Evolutionary conservation across 306 rosid species (phyloP).

Genomic region (Quercus rubra): DNA sequence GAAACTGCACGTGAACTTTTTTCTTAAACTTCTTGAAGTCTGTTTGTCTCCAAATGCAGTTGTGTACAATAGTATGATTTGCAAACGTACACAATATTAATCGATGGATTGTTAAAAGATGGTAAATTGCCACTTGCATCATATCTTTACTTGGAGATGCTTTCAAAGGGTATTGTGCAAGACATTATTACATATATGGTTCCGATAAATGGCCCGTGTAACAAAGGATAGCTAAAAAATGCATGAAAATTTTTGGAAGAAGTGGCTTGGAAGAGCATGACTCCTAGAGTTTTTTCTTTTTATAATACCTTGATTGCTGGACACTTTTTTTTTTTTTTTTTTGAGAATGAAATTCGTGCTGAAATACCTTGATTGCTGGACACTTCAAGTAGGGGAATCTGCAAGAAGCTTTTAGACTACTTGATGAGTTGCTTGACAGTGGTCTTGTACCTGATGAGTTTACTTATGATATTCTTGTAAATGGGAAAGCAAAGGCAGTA

Average conservation of each 20-base stretch:
- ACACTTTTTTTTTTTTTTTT: too few species aligned
- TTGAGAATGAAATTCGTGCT: too few species aligned
- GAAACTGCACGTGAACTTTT: slow-evolving; percentile 49
- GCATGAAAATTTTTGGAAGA: slow-evolving; percentile 56
- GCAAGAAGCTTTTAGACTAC: slow-evolving; percentile 66
- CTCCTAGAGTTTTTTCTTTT: slow-evolving; percentile 29
- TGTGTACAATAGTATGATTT: slow-evolving; percentile 71
- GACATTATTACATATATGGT: slow-evolving; percentile 45
- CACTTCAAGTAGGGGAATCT: slow-evolving; percentile 65
- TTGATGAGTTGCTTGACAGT: slow-evolving; percentile 80
- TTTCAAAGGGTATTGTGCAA: slow-evolving; percentile 56
- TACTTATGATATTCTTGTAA: slow-evolving; percentile 65
- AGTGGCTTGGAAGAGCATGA: slow-evolving; percentile 36
- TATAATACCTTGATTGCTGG: slow-evolving; percentile 69
- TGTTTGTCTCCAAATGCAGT: slow-evolving; percentile 66
- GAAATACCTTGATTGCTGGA: too few species aligned
- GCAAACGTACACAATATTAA: slow-evolving; percentile 53
- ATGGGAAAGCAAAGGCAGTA: slow-evolving; percentile 46
- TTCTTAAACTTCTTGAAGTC: slow-evolving; percentile 46
- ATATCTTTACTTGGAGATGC: slow-evolving; percentile 77
- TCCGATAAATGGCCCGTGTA: slow-evolving; percentile 60
- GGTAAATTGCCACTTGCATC: slow-evolving; percentile 47
- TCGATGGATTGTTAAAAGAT: slow-evolving; percentile 54
- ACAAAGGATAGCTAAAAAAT: slow-evolving; percentile 55
- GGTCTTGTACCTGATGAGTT: slow-evolving; percentile 61